phyloP scores from a whole-genome alignment of 2,329 filamentous ascomycete species.

The Exophiala dermatitidis region DNA sequence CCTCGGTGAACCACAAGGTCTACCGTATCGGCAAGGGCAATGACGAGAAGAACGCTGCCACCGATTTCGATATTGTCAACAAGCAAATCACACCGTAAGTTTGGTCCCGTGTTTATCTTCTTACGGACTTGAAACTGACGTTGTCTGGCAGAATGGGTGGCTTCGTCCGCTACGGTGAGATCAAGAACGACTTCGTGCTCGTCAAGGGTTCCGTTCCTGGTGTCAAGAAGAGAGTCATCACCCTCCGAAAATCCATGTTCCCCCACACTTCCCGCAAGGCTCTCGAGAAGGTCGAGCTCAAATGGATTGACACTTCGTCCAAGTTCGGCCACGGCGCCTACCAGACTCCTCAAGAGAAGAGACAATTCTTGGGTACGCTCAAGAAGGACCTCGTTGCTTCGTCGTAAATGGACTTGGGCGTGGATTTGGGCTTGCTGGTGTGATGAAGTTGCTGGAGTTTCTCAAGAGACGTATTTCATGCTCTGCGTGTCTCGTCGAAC shows the following conservation, averaged over 20 bases:
- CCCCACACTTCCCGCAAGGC: slow-evolving; percentile 90
- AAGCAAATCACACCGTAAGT: slow-evolving; percentile 99
- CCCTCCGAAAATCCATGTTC: slow-evolving; percentile 98
- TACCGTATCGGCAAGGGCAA: slow-evolving; percentile 95
- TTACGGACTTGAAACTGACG: slow-evolving; percentile 31
- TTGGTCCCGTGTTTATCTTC: slow-evolving; percentile 2
- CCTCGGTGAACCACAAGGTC: slow-evolving; percentile 99
- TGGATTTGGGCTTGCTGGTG: not conserved
- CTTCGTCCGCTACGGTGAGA: slow-evolving; percentile 97
- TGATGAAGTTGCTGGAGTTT: not conserved
- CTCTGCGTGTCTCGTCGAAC: not conserved
- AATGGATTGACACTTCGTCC: slow-evolving; percentile 99
- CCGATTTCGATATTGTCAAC: slow-evolving; percentile 94
- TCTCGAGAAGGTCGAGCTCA: slow-evolving; percentile 98
- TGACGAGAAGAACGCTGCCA: slow-evolving; percentile 87
- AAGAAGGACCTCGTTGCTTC: slow-evolving; percentile 81
- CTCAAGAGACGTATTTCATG: not conserved
- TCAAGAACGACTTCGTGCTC: slow-evolving; percentile 98
- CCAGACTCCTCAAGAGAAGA: slow-evolving; percentile 98
- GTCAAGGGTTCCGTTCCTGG: slow-evolving; percentile 96
- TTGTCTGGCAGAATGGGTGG: slow-evolving; percentile 69
- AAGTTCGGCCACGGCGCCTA: slow-evolving; percentile 99
- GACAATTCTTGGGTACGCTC: slow-evolving; percentile 93
- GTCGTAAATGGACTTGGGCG: slow-evolving; percentile 36
- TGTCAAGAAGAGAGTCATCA: slow-evolving; percentile 99